phyloP scores from a whole-genome alignment of 139 green algal genomes.

The Dunaliella primolecta region DNA sequence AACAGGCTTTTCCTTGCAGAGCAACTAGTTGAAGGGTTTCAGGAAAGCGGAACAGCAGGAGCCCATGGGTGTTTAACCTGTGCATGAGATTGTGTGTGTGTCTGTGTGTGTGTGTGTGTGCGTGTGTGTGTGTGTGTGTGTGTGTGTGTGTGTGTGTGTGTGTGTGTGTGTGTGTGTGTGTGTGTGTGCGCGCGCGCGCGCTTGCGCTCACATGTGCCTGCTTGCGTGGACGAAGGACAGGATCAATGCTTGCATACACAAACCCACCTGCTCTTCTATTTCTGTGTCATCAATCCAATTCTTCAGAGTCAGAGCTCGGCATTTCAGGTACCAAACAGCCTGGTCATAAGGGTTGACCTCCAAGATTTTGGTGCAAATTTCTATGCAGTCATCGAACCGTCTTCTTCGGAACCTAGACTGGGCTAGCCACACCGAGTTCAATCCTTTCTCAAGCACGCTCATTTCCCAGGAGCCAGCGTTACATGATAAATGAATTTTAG shows the following conservation, averaged over 20 bases:
- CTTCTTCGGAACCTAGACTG: constrained; percentile 51
- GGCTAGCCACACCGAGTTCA: constrained; percentile 55
- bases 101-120: background rate
- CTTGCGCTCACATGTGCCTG: background rate
- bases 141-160: constrained; percentile 10
- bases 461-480: too few species aligned
- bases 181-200: constrained; percentile 3
- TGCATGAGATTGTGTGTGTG: background rate
- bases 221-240: background rate
- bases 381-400: constrained; percentile 64
- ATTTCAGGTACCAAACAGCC: constrained; percentile 78
- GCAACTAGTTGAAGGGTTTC: too few species aligned
- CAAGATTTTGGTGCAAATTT: constrained; percentile 62
- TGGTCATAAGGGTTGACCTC: constrained; percentile 70
- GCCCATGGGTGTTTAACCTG: too few species aligned
- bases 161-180: constrained; percentile 7
- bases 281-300: constrained; percentile 84
- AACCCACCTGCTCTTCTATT: constrained; percentile 68
- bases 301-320: constrained; percentile 65
- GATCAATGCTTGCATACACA: background rate
- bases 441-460: constrained; percentile 2
- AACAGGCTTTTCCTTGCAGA: too few species aligned
- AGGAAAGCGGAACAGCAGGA: too few species aligned
- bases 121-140: background rate
- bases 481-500: too few species aligned